A percentile compares a stretch with the other conserved stretches of the same genome.
phyloP scores from a whole-genome alignment of 257 asterid species.

The Hygrophila difformis region DNA sequence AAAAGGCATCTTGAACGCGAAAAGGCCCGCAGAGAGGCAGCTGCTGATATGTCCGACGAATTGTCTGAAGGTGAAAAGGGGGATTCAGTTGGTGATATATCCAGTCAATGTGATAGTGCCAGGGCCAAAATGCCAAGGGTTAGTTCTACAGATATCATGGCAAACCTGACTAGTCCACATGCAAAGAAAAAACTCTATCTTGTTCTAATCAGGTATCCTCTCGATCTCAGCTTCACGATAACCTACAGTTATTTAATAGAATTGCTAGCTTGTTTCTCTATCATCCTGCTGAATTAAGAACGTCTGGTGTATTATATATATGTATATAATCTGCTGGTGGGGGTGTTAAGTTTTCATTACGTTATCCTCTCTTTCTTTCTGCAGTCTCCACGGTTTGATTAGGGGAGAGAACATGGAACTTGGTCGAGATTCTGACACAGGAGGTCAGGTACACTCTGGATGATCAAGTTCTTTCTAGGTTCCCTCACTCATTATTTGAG shows the following conservation, averaged over 20 bases:
- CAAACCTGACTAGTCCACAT: constrained; percentile 36
- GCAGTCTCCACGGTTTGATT: constrained; percentile 72
- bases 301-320: no score
- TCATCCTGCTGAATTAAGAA: no score
- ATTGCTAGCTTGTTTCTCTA: no score
- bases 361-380: constrained; percentile 7
- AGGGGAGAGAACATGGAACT: constrained; percentile 83
- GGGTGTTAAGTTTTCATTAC: no score
- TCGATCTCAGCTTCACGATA: background rate
- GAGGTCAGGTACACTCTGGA: constrained; percentile 51
- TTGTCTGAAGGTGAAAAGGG: constrained; percentile 71
- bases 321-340: no score
- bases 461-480: constrained; percentile 6
- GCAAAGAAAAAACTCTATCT: constrained; percentile 51
- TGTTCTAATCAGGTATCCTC: constrained; percentile 51
- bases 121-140: constrained; percentile 44
- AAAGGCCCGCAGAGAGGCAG: constrained; percentile 59
- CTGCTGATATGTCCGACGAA: constrained; percentile 77
- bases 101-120: constrained; percentile 27
- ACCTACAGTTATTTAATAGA: no score
- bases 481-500: background rate
- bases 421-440: constrained; percentile 73
- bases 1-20: constrained; percentile 43
- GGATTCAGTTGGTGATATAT: constrained; percentile 36
- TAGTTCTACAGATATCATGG: constrained; percentile 43